These are phyloP conservation scores for Hebeloma cylindrosporum DNA, from an alignment of 768 basidiomycete genomes.

Conservation along the genomic window DNA sequence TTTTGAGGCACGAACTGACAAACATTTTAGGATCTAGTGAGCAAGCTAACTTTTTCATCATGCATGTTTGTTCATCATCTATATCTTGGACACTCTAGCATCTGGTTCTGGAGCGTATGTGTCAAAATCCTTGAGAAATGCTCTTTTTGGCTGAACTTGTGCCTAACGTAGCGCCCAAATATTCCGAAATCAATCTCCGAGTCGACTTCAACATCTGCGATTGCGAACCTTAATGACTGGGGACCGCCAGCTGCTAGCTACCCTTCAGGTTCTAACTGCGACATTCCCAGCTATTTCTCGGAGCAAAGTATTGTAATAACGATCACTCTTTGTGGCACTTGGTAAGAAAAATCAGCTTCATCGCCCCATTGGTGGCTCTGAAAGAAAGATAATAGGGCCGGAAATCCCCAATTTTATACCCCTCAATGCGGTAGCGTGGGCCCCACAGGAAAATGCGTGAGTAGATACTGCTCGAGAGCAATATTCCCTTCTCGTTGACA, in stretches of 20 bases:
- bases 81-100: conserved; percentile 24
- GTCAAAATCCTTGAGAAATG: too few relatives aligned
- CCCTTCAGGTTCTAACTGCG: conserved; percentile 35
- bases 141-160: conserved; percentile 17
- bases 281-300: conserved; percentile 42
- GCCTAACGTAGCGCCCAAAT: conserved; percentile 32
- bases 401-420: conserved; percentile 40
- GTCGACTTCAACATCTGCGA: conserved; percentile 29
- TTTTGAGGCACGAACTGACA: not conserved
- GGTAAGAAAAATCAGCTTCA: conserved; percentile 25
- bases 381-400: conserved; percentile 33
- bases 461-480: conserved; percentile 39
- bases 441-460: conserved; percentile 34
- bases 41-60: conserved; percentile 1
- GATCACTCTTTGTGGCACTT: conserved; percentile 54
- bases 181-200: conserved; percentile 36
- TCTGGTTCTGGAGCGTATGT: conserved; percentile 51
- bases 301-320: conserved; percentile 51
- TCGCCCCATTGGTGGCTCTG: not conserved
- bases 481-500: conserved; percentile 33
- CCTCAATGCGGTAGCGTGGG: conserved; percentile 40
- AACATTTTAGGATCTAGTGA: conserved; percentile 16
- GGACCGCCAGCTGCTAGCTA: conserved; percentile 43
- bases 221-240: conserved; percentile 39
- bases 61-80: not conserved